Conservation (phyloP, 202 grass and related monocot genomes). For the Hordeum pubiflorum region DNA sequence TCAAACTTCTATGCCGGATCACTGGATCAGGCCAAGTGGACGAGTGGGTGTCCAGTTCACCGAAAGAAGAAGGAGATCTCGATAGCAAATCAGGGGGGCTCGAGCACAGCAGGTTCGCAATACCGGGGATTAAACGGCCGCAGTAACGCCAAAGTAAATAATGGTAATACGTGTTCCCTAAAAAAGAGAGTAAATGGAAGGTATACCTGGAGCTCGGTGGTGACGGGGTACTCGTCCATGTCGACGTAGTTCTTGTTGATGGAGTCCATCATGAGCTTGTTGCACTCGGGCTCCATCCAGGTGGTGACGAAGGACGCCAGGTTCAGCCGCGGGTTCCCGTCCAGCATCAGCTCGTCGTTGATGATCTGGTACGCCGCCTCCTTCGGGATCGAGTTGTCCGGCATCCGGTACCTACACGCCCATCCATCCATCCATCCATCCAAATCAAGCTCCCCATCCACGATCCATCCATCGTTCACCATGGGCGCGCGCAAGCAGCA, state of each 20-base stretch:
- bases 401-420: slow-evolving; percentile 50
- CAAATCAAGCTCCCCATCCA: no score
- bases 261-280: slow-evolving; percentile 78
- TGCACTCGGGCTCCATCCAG: slow-evolving; percentile 97
- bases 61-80: not conserved
- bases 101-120: no score
- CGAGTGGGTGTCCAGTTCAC: not conserved
- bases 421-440: no score
- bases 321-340: slow-evolving; percentile 87
- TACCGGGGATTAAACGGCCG: no score
- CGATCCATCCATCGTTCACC: no score
- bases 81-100: not conserved
- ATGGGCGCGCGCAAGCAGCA: no score
- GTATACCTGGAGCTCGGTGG: slow-evolving; percentile 97
- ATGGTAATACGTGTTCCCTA: no score
- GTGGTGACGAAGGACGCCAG: slow-evolving; percentile 93
- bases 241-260: slow-evolving; percentile 86
- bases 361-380: slow-evolving; percentile 94
- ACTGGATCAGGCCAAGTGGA: not conserved
- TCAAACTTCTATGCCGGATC: not conserved
- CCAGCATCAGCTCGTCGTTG: slow-evolving; percentile 93
- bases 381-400: slow-evolving; percentile 72
- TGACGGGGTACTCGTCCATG: slow-evolving; percentile 96
- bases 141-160: no score
- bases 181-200: no score